Evolutionary conservation across 441 rosid species (phyloP).

Genomic region (Brassica balearica): DNA sequence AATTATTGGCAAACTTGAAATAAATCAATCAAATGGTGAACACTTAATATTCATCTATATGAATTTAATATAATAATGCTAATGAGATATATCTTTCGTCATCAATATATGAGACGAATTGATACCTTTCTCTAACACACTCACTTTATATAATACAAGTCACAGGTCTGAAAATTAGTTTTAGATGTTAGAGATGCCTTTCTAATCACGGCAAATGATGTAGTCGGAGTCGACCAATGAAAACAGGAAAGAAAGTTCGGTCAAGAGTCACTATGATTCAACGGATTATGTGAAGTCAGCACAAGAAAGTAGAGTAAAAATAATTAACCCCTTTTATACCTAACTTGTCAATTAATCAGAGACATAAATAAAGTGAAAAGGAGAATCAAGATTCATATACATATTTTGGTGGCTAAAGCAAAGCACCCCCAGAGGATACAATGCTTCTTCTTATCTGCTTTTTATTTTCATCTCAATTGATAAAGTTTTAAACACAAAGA

Average conservation of each 20-base stretch:
- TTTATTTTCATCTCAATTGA: background rate
- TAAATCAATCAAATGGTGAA: background rate
- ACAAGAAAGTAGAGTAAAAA: conserved; percentile 10
- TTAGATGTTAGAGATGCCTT: conserved; percentile 1
- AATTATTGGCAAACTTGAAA: background rate
- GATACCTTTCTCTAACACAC: background rate
- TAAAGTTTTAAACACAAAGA: background rate
- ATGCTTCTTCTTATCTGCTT: conserved; percentile 5
- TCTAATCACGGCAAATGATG: conserved; percentile 2
- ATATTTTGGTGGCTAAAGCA: conserved; percentile 7
- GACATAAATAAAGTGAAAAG: background rate
- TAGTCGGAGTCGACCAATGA: background rate
- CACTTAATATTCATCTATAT: background rate
- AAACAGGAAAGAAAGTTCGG: conserved; percentile 10
- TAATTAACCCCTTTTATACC: conserved; percentile 11
- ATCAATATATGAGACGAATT: background rate
- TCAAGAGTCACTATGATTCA: conserved; percentile 10
- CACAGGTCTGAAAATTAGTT: background rate
- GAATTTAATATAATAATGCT: background rate
- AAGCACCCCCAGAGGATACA: conserved; percentile 19
- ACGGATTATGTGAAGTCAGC: background rate
- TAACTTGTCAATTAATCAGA: conserved; percentile 29
- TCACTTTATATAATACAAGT: background rate
- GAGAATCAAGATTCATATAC: conserved; percentile 16
- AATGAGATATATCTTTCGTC: background rate